phyloP scores from a whole-genome alignment of 2,329 filamentous ascomycete genomes.

The Scedosporium dehoogii region DNA sequence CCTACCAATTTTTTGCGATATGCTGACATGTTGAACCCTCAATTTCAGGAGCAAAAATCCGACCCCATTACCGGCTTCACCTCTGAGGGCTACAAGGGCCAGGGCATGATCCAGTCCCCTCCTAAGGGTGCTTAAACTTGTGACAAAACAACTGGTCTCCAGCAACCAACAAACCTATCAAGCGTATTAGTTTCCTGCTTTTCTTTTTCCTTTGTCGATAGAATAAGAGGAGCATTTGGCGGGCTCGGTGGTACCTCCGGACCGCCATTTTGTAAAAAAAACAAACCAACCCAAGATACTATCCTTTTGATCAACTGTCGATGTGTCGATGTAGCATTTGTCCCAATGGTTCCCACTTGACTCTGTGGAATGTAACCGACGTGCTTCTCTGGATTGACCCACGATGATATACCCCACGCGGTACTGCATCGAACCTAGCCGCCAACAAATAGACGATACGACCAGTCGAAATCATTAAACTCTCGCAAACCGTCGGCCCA shows the following conservation, averaged over 20 bases:
- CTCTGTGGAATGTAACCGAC: not conserved
- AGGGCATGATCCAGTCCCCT: slow-evolving; percentile 67
- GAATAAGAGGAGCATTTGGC: slow-evolving; percentile 13
- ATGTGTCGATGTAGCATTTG: not conserved
- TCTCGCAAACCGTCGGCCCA: no score
- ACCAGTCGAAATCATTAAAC: no score
- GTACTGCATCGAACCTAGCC: not conserved
- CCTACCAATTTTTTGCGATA: slow-evolving; percentile 8
- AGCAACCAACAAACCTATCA: not conserved
- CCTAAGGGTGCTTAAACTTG: slow-evolving; percentile 37
- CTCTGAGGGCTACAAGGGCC: slow-evolving; percentile 67
- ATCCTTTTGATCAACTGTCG: slow-evolving; percentile 2
- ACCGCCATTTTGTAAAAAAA: slow-evolving; percentile 7
- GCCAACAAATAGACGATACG: no score
- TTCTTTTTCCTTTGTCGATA: slow-evolving; percentile 28
- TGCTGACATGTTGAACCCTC: slow-evolving; percentile 10
- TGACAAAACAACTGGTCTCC: not conserved
- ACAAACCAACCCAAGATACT: slow-evolving; percentile 5
- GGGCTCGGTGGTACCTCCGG: not conserved
- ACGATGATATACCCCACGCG: no score
- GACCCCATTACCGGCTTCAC: slow-evolving; percentile 81
- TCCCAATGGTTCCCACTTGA: not conserved
- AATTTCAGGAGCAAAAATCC: slow-evolving; percentile 62
- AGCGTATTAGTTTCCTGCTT: slow-evolving; percentile 1
- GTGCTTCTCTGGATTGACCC: not conserved